Evolutionary conservation across 2,329 filamentous ascomycete species (phyloP).

Genomic region (Ophiostoma australiae): DNA sequence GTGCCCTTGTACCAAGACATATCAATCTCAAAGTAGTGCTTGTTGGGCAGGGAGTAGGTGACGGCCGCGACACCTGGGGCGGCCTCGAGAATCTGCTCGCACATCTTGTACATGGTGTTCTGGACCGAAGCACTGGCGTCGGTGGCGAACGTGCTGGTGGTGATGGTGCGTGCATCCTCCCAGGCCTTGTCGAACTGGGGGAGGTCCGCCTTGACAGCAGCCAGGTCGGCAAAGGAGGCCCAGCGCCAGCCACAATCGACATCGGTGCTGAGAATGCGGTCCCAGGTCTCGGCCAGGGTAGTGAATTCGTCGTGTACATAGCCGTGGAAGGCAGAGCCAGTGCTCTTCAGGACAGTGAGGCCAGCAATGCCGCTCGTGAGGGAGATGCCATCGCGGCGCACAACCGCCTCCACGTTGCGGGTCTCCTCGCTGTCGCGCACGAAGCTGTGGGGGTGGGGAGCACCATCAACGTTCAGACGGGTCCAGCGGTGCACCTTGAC

Average conservation of each 20-base stretch:
- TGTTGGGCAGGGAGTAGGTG: constrained; percentile 86
- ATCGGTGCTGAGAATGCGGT: constrained; percentile 91
- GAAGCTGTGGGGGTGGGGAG: constrained; percentile 93
- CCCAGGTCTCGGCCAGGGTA: constrained; percentile 83
- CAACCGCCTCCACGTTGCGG: constrained; percentile 70
- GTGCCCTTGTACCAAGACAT: constrained; percentile 93
- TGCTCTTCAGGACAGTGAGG: constrained; percentile 90
- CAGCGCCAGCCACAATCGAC: constrained; percentile 85
- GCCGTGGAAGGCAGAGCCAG: constrained; percentile 90
- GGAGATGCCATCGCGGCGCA: constrained; percentile 65
- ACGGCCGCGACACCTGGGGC: constrained; percentile 68
- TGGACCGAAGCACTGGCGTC: constrained; percentile 92
- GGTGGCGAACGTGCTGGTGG: constrained; percentile 83
- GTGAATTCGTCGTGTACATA: constrained; percentile 94
- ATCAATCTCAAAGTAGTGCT: constrained; percentile 98
- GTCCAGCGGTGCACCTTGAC: constrained; percentile 87
- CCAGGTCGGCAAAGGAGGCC: constrained; percentile 62
- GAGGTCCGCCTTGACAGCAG: constrained; percentile 60
- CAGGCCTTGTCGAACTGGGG: constrained; percentile 74
- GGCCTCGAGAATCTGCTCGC: constrained; percentile 72
- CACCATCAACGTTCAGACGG: constrained; percentile 78
- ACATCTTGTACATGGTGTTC: constrained; percentile 99
- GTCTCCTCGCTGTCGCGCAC: constrained; percentile 84
- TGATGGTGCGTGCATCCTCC: constrained; percentile 72
- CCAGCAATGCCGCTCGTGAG: constrained; percentile 75